Percentiles rank a stretch among this genome's conserved stretches.
Evolutionary conservation across 2,329 filamentous ascomycete genomes (phyloP).

Genomic region (Cordyceps militaris): DNA sequence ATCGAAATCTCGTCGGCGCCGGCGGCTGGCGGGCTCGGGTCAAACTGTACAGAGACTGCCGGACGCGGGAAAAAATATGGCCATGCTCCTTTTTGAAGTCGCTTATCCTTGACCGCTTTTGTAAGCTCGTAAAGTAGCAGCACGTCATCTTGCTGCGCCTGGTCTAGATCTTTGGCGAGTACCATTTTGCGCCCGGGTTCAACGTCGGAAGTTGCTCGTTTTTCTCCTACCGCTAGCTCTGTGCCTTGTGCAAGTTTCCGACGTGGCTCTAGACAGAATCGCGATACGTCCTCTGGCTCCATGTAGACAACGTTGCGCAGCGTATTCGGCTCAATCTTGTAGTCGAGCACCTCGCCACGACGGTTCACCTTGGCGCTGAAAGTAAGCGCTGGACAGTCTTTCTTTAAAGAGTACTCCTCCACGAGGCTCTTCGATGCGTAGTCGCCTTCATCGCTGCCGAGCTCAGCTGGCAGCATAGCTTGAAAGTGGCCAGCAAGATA

Average conservation of each 20-base stretch:
- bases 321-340: conserved; percentile 45
- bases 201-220: conserved; percentile 13
- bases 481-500: conserved; percentile 53
- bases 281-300: conserved; percentile 43
- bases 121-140: conserved; percentile 41
- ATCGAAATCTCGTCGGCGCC: conserved; percentile 20
- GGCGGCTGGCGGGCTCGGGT: conserved; percentile 18
- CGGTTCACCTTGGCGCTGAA: conserved; percentile 54
- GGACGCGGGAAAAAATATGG: conserved; percentile 40
- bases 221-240: conserved; percentile 25
- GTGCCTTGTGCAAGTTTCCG: conserved; percentile 19
- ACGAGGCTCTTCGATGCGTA: conserved; percentile 33
- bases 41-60: conserved; percentile 37
- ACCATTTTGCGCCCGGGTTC: conserved; percentile 37
- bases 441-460: conserved; percentile 25
- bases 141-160: conserved; percentile 38
- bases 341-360: conserved; percentile 46
- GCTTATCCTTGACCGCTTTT: conserved; percentile 34
- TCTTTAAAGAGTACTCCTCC: conserved; percentile 47
- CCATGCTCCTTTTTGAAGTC: conserved; percentile 42
- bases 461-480: conserved; percentile 46
- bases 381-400: conserved; percentile 47
- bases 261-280: conserved; percentile 31
- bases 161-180: conserved; percentile 34
- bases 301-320: conserved; percentile 52